These are phyloP conservation scores for Chenopodium formosanum DNA, from an alignment of 148 eudicot species.

Conservation along the genomic window DNA sequence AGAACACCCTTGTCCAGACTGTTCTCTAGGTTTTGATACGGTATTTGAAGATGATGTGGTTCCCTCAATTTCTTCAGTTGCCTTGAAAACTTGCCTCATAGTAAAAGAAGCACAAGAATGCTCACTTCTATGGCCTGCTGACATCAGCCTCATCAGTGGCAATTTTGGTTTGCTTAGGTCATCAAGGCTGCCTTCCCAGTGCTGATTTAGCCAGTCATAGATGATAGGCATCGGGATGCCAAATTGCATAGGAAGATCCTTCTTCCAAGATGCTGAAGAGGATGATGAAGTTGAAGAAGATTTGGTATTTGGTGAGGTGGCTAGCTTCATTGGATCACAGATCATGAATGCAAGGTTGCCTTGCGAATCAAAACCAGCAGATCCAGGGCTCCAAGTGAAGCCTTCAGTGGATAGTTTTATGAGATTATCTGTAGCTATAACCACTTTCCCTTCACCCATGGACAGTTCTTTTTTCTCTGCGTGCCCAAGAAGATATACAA, in stretches of 20 bases:
- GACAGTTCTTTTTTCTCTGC: constrained; percentile 60
- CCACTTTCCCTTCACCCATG: constrained; percentile 90
- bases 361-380: constrained; percentile 88
- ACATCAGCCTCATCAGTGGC: constrained; percentile 71
- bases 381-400: constrained; percentile 75
- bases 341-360: constrained; percentile 96
- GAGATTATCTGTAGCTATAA: constrained; percentile 95
- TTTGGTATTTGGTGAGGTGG: constrained; percentile 73
- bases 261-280: constrained; percentile 69
- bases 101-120: constrained; percentile 87
- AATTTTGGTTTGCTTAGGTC: constrained; percentile 86
- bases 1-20: constrained; percentile 39
- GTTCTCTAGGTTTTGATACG: constrained; percentile 44
- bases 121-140: constrained; percentile 71
- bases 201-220: constrained; percentile 91
- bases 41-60: constrained; percentile 54
- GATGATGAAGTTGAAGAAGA: constrained; percentile 75
- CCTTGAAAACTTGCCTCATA: constrained; percentile 71
- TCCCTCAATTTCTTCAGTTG: constrained; percentile 52
- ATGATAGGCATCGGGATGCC: constrained; percentile 89
- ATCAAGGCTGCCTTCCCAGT: constrained; percentile 97
- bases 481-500: constrained; percentile 76
- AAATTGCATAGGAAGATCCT: constrained; percentile 74
- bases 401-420: constrained; percentile 85
- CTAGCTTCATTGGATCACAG: constrained; percentile 98